These are phyloP conservation scores for Kurtzmaniella cleridarum DNA, from an alignment of 805 yeast genomes.

Conservation along the genomic window DNA sequence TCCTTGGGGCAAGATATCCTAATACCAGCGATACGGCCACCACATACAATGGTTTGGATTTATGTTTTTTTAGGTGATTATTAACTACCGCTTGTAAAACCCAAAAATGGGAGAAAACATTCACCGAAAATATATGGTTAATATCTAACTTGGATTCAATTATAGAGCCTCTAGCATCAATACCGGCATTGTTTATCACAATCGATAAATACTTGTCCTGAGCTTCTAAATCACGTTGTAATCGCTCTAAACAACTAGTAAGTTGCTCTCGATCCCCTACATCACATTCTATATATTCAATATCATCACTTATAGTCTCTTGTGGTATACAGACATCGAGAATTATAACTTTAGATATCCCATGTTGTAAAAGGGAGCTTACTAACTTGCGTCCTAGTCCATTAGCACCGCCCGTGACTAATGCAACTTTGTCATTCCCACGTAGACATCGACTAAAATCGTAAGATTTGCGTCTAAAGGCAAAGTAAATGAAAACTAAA, in stretches of 20 bases:
- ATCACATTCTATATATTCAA: constrained; percentile 21
- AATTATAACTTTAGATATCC: constrained; percentile 19
- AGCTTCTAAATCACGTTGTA: constrained; percentile 17
- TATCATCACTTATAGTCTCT: constrained; percentile 8
- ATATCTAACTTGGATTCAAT: constrained; percentile 19
- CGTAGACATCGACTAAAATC: too few relatives aligned
- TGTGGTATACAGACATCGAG: constrained; percentile 23
- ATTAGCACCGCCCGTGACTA: constrained; percentile 47
- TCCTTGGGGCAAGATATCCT: constrained; percentile 44
- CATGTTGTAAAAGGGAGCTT: constrained; percentile 12
- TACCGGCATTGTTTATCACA: constrained; percentile 46
- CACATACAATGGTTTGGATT: constrained; percentile 21
- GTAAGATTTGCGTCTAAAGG: too few relatives aligned
- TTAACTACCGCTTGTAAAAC: constrained; percentile 16
- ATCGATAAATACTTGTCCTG: constrained; percentile 13
- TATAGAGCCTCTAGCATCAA: constrained; percentile 30
- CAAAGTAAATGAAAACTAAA: too few relatives aligned
- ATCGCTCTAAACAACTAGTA: constrained; percentile 9
- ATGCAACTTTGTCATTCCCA: constrained; percentile 16
- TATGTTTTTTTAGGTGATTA: constrained; percentile 11
- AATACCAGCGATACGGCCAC: constrained; percentile 43
- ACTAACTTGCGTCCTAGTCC: constrained; percentile 47
- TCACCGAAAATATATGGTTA: constrained; percentile 21
- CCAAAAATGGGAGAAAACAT: constrained; percentile 27
- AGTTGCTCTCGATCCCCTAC: constrained; percentile 13